These are phyloP conservation scores for Neotropicomus parvogracilis DNA, from an alignment of 1,284 basidiomycete species.

Conservation along the genomic window DNA sequence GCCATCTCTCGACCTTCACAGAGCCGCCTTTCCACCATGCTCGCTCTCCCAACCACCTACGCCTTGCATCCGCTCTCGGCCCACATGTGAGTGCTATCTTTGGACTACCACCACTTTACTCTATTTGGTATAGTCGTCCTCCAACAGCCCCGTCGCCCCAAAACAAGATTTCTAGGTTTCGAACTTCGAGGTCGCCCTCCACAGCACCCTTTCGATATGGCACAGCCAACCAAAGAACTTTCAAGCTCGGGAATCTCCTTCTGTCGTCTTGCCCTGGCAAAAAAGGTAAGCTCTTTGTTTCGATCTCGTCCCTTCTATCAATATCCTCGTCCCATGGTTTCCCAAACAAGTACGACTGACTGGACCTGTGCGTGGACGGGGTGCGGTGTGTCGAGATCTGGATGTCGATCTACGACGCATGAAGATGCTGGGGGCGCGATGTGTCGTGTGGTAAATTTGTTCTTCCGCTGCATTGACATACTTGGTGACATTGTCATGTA, in stretches of 20 bases:
- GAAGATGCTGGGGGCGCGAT: slow-evolving; percentile 71
- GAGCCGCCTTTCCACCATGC: slow-evolving; percentile 9
- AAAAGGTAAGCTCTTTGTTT: slow-evolving; percentile 53
- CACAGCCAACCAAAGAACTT: slow-evolving; percentile 12
- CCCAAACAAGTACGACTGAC: slow-evolving; percentile 65
- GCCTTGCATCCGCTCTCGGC: slow-evolving; percentile 17
- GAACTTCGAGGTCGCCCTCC: slow-evolving; percentile 8
- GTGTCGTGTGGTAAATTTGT: slow-evolving; percentile 69
- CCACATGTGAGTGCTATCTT: slow-evolving; percentile 18
- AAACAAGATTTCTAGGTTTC: slow-evolving; percentile 18
- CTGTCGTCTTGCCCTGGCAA: slow-evolving; percentile 96
- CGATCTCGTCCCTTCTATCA: not conserved
- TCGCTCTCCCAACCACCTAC: slow-evolving; percentile 13
- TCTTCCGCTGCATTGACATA: not conserved
- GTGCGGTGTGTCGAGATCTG: slow-evolving; percentile 83
- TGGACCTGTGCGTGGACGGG: slow-evolving; percentile 78
- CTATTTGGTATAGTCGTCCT: slow-evolving; percentile 15
- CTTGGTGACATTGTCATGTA: not conserved
- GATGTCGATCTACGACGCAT: slow-evolving; percentile 76
- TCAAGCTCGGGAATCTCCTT: slow-evolving; percentile 79
- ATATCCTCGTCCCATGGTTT: not conserved
- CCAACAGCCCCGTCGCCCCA: slow-evolving; percentile 18
- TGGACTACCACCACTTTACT: not conserved
- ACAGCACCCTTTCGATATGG: slow-evolving; percentile 2
- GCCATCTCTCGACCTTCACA: slow-evolving; percentile 2